These are phyloP conservation scores for Tremella yokohamensis DNA, from an alignment of 768 basidiomycete species.

Conservation along the genomic window DNA sequence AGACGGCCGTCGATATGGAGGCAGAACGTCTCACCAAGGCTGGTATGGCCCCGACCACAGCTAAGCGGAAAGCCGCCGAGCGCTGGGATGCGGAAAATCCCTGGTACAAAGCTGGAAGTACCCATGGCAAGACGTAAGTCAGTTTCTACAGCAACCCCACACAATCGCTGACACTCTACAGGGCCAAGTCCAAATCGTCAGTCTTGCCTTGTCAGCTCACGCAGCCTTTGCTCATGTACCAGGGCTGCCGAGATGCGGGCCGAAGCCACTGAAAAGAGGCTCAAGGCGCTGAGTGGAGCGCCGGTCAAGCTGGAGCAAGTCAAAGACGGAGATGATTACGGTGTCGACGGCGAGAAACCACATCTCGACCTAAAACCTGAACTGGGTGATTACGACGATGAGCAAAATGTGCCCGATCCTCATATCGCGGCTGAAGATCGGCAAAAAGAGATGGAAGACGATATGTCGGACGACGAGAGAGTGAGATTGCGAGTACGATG, in stretches of 20 bases:
- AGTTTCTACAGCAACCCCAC: background rate
- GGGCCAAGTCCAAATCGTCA: constrained; percentile 32
- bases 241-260: constrained; percentile 43
- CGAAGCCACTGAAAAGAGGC: constrained; percentile 34
- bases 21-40: constrained; percentile 10
- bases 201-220: constrained; percentile 4
- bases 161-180: background rate
- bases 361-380: constrained; percentile 1
- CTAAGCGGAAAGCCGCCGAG: constrained; percentile 30
- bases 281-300: constrained; percentile 9
- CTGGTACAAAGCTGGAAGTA: constrained; percentile 41
- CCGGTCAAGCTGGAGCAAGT: constrained; percentile 9
- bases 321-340: constrained; percentile 15
- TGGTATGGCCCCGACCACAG: constrained; percentile 31
- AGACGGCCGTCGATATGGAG: constrained; percentile 25
- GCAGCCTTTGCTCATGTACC: background rate
- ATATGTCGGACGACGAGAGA: constrained; percentile 38
- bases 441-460: constrained; percentile 39
- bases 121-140: constrained; percentile 34
- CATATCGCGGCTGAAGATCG: constrained; percentile 29
- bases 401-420: constrained; percentile 33
- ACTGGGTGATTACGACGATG: constrained; percentile 8
- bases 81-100: constrained; percentile 36
- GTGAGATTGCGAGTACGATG: constrained; percentile 34
- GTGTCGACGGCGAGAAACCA: too few species aligned